These are phyloP conservation scores for Candida alai DNA, from an alignment of 805 yeast species.

Conservation along the genomic window DNA sequence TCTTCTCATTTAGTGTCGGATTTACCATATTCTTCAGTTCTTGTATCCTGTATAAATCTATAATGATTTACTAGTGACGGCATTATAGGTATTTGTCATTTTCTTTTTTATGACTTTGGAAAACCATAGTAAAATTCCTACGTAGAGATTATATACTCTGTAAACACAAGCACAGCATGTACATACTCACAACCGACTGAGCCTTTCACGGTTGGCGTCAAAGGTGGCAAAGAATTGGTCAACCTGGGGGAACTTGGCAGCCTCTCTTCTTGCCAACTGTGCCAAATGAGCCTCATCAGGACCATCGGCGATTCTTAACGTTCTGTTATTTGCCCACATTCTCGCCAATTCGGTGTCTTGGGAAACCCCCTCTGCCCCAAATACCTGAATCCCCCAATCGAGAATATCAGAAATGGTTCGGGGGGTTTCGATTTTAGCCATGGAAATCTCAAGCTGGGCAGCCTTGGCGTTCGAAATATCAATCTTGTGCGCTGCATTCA, in stretches of 20 bases:
- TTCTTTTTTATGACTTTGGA: too few relatives aligned
- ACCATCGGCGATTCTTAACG: conserved; percentile 63
- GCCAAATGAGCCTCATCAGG: conserved; percentile 64
- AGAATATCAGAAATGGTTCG: conserved; percentile 46
- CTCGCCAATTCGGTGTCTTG: conserved; percentile 58
- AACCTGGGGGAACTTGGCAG: conserved; percentile 32
- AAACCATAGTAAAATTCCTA: too few relatives aligned
- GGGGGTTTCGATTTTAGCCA: conserved; percentile 63
- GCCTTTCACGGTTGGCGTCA: conserved; percentile 15
- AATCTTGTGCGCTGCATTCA: conserved; percentile 58
- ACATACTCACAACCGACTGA: conserved; percentile 23
- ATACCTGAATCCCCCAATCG: conserved; percentile 63
- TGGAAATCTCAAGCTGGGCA: conserved; percentile 55
- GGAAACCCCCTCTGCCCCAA: conserved; percentile 63
- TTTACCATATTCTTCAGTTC: conserved; percentile 1
- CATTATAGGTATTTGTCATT: too few relatives aligned
- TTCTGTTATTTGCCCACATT: conserved; percentile 49
- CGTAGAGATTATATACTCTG: too few relatives aligned
- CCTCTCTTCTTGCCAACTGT: conserved; percentile 51
- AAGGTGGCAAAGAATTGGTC: conserved; percentile 31
- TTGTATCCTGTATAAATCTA: background rate
- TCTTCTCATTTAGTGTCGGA: conserved; percentile 1
- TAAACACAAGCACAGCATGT: background rate
- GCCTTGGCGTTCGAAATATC: conserved; percentile 50
- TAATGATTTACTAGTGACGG: too few relatives aligned